A percentile compares a stretch with the other conserved stretches of the same genome.
These are phyloP conservation scores for Bretschneidera sinensis DNA, from an alignment of 345 rosid species.

Conservation along the genomic window DNA sequence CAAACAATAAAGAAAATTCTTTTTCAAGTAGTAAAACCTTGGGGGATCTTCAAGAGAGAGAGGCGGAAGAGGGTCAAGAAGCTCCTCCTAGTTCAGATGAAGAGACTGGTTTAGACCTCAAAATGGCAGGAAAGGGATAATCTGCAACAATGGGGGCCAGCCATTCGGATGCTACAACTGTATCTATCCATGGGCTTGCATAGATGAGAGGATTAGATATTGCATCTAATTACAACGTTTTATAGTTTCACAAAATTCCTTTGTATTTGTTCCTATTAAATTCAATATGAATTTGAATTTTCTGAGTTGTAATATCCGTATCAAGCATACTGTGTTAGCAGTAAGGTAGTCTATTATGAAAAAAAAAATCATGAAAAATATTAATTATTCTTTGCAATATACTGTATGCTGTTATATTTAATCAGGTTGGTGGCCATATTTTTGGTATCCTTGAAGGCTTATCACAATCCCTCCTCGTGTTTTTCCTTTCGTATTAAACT, in stretches of 20 bases:
- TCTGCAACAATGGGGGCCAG: background rate
- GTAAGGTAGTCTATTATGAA: no score
- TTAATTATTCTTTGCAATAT: no score
- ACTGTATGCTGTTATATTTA: no score
- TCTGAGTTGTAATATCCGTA: background rate
- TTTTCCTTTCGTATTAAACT: no score
- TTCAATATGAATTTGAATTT: background rate
- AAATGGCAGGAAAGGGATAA: background rate
- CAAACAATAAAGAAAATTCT: constrained; percentile 33
- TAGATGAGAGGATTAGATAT: background rate
- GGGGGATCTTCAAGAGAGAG: constrained; percentile 21
- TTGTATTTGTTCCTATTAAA: no score
- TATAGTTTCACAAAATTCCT: background rate
- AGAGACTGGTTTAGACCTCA: background rate
- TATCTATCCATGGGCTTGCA: background rate
- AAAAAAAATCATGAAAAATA: no score
- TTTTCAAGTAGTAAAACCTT: constrained; percentile 35
- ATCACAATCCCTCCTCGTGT: no score
- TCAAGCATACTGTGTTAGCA: no score
- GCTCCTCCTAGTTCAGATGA: background rate
- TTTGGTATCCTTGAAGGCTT: no score
- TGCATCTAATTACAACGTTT: background rate
- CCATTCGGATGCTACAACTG: background rate
- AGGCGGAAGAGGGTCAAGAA: background rate
- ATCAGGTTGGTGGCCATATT: no score